Evolutionary conservation across 1,139 yeast species (phyloP).

Genomic region (Sugiyamaella castrensis): DNA sequence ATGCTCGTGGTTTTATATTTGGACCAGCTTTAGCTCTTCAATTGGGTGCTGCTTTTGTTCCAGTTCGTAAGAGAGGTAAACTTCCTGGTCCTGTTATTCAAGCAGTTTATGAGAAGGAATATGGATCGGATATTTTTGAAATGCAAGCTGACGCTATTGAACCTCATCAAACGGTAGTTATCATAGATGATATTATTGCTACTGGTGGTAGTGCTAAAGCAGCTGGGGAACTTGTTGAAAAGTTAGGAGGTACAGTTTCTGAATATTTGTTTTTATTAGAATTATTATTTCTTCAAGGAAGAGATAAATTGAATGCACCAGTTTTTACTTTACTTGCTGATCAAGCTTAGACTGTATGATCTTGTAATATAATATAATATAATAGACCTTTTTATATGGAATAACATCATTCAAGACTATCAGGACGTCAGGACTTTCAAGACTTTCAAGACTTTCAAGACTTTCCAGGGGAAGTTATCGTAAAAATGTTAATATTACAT

Average conservation of each 20-base stretch:
- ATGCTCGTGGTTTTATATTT: constrained; percentile 93
- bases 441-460: too few species aligned
- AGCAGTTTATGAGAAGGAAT: constrained; percentile 84
- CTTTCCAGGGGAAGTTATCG: too few species aligned
- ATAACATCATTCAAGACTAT: too few species aligned
- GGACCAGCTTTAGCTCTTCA: constrained; percentile 95
- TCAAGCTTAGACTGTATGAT: constrained; percentile 40
- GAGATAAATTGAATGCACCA: constrained; percentile 81
- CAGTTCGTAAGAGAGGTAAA: constrained; percentile 93
- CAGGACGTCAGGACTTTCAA: too few species aligned
- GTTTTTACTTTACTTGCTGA: constrained; percentile 85
- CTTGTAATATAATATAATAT: too few species aligned
- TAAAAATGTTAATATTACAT: too few species aligned
- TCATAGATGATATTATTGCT: constrained; percentile 95
- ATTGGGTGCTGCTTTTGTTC: constrained; percentile 85
- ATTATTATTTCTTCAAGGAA: constrained; percentile 90
- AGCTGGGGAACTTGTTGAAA: constrained; percentile 79
- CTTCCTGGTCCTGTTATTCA: constrained; percentile 78
- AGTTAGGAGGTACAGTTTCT: constrained; percentile 63
- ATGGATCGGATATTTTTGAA: constrained; percentile 84
- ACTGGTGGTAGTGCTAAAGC: constrained; percentile 97
- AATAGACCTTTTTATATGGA: too few species aligned
- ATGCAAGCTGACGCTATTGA: constrained; percentile 83
- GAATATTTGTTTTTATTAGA: constrained; percentile 91
- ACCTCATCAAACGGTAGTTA: constrained; percentile 72